Base-by-base conservation (phyloP, 2,329 filamentous ascomycete species). In the Chaetomiaceae sp. region DNA sequence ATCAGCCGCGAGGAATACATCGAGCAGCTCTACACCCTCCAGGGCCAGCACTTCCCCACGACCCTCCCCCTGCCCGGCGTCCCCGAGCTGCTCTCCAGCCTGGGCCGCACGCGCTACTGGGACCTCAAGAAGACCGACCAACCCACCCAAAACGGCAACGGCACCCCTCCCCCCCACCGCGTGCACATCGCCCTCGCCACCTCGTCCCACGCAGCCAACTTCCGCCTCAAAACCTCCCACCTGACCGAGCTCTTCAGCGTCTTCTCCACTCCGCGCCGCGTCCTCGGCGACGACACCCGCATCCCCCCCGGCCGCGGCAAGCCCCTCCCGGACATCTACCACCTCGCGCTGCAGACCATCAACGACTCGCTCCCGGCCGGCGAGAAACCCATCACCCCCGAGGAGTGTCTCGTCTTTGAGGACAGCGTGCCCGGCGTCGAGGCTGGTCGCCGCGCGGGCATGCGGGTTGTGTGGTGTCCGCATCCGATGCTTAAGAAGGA, bases 381-480 rank as follows among this genome's bases (percentile, higher is more conserved):
- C 34, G 83, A 86, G 45, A 72, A 77, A 57, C 72, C 79, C 53
- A 85, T 99, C 56, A 75, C 66, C 48, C 89, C 90, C 0, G 86
- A 87, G 59, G 92, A 97, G 69, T 97, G 93, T 65, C 75, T 99
- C 14, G 93, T 97, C 0, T 97, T 99, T 62, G 93, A 99, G 70
- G 93, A 99, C 68, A 89, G 86, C 40, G 91, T 97, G 1, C 89
- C 90, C 0, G 93, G 93, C 4, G 89, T 96, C 3, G 93, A 99
- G 70, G 83, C 89, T 2, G 93, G 90, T 4, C 76, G 93, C 47
- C 81, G 93, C 58, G 93, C 93, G 0, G 92, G 92, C 0, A 97
- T 97, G 92, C 83, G 92, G 58, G 90, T 95, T 12, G 76, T 96
- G 1, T 99, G 93, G 93, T 86, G 83, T 60, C 93, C 93, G 20